These are phyloP conservation scores for Colletotrichum brevisporum DNA, from an alignment of 2,329 filamentous ascomycete genomes.

Conservation along the genomic window DNA sequence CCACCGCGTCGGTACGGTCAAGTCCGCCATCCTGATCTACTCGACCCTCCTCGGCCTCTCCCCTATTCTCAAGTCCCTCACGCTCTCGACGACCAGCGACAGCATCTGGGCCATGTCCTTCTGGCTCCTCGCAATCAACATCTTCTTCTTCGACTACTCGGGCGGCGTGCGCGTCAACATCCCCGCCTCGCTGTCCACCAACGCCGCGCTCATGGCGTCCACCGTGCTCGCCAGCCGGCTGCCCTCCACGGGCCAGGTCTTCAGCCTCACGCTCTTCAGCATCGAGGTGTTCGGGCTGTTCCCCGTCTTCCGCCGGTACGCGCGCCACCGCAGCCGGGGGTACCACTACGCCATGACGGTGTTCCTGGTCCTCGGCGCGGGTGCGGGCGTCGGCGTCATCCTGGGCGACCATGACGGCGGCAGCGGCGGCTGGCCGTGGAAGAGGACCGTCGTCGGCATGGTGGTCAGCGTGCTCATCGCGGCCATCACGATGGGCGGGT, in stretches of 20 bases:
- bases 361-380: conserved; percentile 82
- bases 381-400: conserved; percentile 80
- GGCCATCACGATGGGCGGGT: conserved; percentile 87
- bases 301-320: conserved; percentile 94
- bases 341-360: conserved; percentile 85
- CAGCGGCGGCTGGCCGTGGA: conserved; percentile 63
- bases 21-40: conserved; percentile 94
- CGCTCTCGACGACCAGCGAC: conserved; percentile 90
- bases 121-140: conserved; percentile 93
- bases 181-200: conserved; percentile 86
- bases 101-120: conserved; percentile 98
- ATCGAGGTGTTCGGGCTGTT: conserved; percentile 98
- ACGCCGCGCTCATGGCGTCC: conserved; percentile 95
- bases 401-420: conserved; percentile 58
- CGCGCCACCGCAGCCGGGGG: conserved; percentile 84
- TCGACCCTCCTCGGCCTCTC: conserved; percentile 92
- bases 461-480: conserved; percentile 82
- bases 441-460: conserved; percentile 76
- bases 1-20: conserved; percentile 81
- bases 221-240: conserved; percentile 93
- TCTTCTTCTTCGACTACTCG: conserved; percentile 95
- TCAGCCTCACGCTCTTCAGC: conserved; percentile 93
- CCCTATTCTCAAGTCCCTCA: conserved; percentile 97
- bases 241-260: conserved; percentile 92
- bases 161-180: conserved; percentile 67